Percentiles rank a stretch among this genome's conserved stretches.
These are phyloP conservation scores for Teunomyces tritomae DNA, from an alignment of 805 yeast genomes.

Conservation along the genomic window DNA sequence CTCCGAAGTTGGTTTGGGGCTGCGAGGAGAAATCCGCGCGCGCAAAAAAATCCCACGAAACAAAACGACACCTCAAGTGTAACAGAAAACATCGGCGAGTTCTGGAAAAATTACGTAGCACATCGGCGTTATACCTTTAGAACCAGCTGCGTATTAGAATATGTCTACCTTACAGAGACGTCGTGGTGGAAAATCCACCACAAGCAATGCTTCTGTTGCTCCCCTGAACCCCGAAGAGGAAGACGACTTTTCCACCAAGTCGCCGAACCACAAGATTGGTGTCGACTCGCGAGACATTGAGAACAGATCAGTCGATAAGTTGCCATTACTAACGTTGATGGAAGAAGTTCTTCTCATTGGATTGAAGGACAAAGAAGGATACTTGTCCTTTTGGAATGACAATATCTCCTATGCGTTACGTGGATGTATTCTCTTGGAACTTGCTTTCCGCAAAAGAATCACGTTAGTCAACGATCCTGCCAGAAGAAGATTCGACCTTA, in stretches of 20 bases:
- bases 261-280: constrained; percentile 62
- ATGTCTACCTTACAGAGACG: constrained; percentile 59
- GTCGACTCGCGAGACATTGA: constrained; percentile 73
- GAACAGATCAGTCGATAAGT: constrained; percentile 34
- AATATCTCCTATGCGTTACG: constrained; percentile 93
- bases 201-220: constrained; percentile 17
- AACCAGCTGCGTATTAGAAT: not conserved
- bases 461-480: constrained; percentile 90
- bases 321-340: constrained; percentile 86
- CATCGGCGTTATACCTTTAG: not conserved
- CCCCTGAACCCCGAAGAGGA: constrained; percentile 25
- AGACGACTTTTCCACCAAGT: constrained; percentile 13
- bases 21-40: not conserved
- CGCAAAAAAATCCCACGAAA: not conserved
- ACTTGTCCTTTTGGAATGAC: constrained; percentile 96
- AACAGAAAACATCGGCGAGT: not conserved
- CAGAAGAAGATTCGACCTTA: constrained; percentile 80
- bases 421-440: constrained; percentile 88
- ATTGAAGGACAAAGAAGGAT: constrained; percentile 92
- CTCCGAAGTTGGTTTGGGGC: not conserved
- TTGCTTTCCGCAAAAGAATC: constrained; percentile 88
- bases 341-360: constrained; percentile 95
- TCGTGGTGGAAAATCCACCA: constrained; percentile 49
- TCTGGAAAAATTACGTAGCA: too few relatives aligned
- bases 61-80: not conserved